Evolutionary conservation across 1,284 basidiomycete genomes (phyloP), one percentile per base, ranked within the genome.

Genomic region (Boletus sp.): DNA sequence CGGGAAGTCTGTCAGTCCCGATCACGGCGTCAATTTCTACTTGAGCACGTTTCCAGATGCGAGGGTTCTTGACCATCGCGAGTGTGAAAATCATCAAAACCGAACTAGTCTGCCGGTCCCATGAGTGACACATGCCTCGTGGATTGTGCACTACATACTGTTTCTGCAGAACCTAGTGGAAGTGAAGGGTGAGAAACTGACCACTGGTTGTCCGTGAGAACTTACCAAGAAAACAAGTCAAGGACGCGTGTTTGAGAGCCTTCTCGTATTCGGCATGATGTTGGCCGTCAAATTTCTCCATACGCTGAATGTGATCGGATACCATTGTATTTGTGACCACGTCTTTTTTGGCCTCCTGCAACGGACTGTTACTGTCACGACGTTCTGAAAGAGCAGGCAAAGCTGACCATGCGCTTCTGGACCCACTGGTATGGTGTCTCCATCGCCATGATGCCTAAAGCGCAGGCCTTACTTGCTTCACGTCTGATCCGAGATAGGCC

Each of bases 1-100:
- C 63, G 1, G 75, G 74, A 1, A 75, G 56, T 5, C 68, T 58
- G 8, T 66, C 60, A 1, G 43, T 41, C 1, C 71, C 71, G 12
- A 72, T 29, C 1, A 72, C 60, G 0, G 51, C 35, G 35, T 74
- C 72, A 5, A 46, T 46, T 27, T 40, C 45, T 5, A 17, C 29
- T 26, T 46, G 44, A 12, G 44, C 44, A 16, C 51, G 58, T 40
- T 52, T 52, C 49, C 61, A 67, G 1, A 63, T 51, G 0, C 57
- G 60, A 0, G 68, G 68, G 20, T 68, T 52, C 22, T 67, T 30
- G 3, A 64, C 57, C 69, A 72, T 70, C 3, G 64, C 64, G 5
- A 71, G 58, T 2, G 65, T 48, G 40, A 70, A 70, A 7, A 51
- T 49, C 22, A 55, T 16, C 7, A 58, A n/a, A 8, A 34, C 10